These are phyloP conservation scores for Fusarium pininemorale DNA, from an alignment of 2,329 filamentous ascomycete species.

Conservation along the genomic window DNA sequence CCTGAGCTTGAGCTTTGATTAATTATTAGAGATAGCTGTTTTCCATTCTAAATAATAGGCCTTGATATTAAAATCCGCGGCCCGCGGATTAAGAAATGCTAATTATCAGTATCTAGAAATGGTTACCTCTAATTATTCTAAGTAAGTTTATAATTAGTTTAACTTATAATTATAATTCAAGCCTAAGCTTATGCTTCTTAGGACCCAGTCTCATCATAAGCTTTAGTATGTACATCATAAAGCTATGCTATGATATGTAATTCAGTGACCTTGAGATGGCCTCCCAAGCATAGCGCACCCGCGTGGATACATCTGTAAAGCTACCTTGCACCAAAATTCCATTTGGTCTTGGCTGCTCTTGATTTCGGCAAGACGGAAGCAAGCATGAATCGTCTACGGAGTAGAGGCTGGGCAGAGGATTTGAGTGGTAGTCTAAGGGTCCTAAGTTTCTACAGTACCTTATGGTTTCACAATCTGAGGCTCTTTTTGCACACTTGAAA, in stretches of 20 bases:
- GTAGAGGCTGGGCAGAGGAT: background rate
- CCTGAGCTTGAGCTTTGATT: conserved; percentile 25
- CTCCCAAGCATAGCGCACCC: background rate
- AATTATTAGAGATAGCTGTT: background rate
- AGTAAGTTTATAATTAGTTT: background rate
- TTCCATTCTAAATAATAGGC: background rate
- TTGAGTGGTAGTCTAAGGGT: conserved; percentile 7
- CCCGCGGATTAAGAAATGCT: background rate
- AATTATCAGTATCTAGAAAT: background rate
- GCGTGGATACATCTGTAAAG: background rate
- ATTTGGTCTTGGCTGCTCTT: background rate
- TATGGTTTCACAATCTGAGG: conserved; percentile 33
- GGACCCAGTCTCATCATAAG: background rate
- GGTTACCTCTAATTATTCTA: background rate
- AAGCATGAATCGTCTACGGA: background rate
- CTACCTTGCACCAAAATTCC: background rate
- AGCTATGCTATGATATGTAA: background rate
- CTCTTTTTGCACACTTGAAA: conserved; percentile 15
- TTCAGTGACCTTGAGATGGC: too few relatives aligned
- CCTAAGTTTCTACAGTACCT: background rate
- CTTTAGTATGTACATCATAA: background rate
- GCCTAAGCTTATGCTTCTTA: background rate
- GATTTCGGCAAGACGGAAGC: conserved; percentile 1
- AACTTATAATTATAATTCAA: background rate
- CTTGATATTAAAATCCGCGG: background rate